Percentiles rank a stretch among this genome's conserved stretches.
phyloP scores from a whole-genome alignment of 345 rosid species.

The Rhizophora apiculata region DNA sequence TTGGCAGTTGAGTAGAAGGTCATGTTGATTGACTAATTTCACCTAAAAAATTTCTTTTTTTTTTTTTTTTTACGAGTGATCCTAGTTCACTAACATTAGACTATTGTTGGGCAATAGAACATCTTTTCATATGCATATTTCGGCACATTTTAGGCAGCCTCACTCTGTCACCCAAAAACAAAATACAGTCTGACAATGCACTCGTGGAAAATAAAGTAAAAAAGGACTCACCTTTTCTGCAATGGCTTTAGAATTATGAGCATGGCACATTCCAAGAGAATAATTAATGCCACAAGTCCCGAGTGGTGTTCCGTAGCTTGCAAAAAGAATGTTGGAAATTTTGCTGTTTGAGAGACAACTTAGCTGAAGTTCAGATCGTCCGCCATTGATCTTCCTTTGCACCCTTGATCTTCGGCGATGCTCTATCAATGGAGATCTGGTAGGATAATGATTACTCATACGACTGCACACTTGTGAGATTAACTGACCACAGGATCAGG shows the following conservation, averaged over 20 bases:
- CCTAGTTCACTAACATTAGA: no score
- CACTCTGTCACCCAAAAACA: no score
- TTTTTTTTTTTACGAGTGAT: no score
- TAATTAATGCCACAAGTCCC: conserved; percentile 40
- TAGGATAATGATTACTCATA: conserved; percentile 29
- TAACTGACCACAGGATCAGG: conserved; percentile 75
- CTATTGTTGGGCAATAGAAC: no score
- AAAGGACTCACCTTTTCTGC: conserved; percentile 39
- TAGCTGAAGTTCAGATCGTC: conserved; percentile 26
- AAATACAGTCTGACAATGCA: no score
- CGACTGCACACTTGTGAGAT: conserved; percentile 30
- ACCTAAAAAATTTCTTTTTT: no score
- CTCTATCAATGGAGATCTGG: conserved; percentile 11
- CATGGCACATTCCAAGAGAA: conserved; percentile 46
- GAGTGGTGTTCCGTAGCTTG: conserved; percentile 53
- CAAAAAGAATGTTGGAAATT: conserved; percentile 43
- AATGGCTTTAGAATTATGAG: conserved; percentile 35
- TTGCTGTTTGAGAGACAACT: conserved; percentile 31
- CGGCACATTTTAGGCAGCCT: no score
- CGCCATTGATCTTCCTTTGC: neutral
- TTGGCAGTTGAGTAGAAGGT: no score
- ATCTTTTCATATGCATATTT: no score
- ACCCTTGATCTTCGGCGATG: neutral
- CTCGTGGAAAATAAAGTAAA: neutral
- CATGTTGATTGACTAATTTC: no score